These are phyloP conservation scores for Aspergillus sp. DNA, from an alignment of 2,329 filamentous ascomycete species.

Conservation along the genomic window DNA sequence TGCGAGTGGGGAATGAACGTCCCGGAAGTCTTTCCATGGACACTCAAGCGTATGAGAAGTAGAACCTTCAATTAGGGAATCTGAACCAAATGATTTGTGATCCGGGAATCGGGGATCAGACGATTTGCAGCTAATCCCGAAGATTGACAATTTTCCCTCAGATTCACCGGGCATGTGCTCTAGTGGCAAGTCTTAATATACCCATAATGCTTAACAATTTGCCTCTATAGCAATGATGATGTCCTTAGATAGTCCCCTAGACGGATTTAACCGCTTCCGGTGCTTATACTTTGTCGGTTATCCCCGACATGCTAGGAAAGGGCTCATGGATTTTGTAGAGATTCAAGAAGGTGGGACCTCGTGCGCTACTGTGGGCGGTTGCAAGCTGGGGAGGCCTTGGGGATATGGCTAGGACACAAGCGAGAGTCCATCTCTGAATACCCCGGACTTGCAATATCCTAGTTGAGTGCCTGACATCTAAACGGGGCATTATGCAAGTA, in stretches of 20 bases:
- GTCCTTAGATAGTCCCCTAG: neutral
- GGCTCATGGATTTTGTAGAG: neutral
- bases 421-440: neutral
- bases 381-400: neutral
- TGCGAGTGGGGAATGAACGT: conserved; percentile 2
- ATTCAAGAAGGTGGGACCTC: neutral
- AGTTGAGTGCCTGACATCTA: neutral
- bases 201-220: neutral
- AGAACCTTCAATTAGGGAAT: neutral
- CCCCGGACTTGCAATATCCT: neutral
- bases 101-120: neutral
- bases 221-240: conserved; percentile 1
- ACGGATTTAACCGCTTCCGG: neutral
- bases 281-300: neutral
- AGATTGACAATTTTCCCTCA: neutral
- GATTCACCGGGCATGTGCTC: neutral
- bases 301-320: neutral
- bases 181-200: conserved; percentile 3
- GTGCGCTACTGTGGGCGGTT: neutral
- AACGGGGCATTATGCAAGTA: neutral
- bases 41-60: neutral
- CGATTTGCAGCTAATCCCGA: neutral
- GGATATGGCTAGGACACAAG: neutral
- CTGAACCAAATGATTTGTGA: neutral
- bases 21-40: conserved; percentile 1